Base-by-base conservation (phyloP, 2,329 filamentous ascomycete species). In the Aspergillus sp. region DNA sequence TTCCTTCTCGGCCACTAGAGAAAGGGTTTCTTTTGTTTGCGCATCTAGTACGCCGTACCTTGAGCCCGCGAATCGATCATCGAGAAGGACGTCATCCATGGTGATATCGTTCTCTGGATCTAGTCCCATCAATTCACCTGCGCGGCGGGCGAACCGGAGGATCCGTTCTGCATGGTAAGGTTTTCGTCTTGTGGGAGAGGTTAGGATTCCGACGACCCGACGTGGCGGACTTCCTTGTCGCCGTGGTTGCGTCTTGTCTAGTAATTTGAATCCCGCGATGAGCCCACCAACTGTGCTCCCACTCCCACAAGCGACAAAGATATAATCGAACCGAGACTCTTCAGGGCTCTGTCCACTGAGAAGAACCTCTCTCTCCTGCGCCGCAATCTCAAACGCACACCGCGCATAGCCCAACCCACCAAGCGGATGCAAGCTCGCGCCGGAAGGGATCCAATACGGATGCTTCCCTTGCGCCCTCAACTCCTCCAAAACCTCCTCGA, bases 241-340 rank as follows among this genome's bases (percentile, higher is more conserved):
- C 17, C 27, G 33, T 3, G 24, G 21, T 33, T 58, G 54, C 11
- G 61, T 46, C 49, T 67, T 69, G 41, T 73, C 67, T n/a, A 69
- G 41, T 39, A 74, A 43, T 33, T 68, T 71, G 33, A 74, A 70
- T 3, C 73, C 73, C 1, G 73, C 70, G 37, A 75, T 67, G 50
- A 75, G 52, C 1, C 73, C 73, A 0, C 66, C 71, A 11, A 73
- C 54, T 11, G 72, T 74, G 60, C 71, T 73, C 8, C 72, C 73
- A 58, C 71, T 74, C 11, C 71, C 72, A 50, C 70, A 73, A 2
- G 72, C 71, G 15, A 74, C 71, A 48, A 75, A 73, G 8, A 75
- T 58, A 48, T 69, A 68, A 58, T 73, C 72, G 41, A 73, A 73
- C 19, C 59, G 58, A 4, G 46, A 31, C n/a, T 62, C 8, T 14